Conservation (phyloP, 257 asterid genomes). For the Nicotiana tomentosiformis region DNA sequence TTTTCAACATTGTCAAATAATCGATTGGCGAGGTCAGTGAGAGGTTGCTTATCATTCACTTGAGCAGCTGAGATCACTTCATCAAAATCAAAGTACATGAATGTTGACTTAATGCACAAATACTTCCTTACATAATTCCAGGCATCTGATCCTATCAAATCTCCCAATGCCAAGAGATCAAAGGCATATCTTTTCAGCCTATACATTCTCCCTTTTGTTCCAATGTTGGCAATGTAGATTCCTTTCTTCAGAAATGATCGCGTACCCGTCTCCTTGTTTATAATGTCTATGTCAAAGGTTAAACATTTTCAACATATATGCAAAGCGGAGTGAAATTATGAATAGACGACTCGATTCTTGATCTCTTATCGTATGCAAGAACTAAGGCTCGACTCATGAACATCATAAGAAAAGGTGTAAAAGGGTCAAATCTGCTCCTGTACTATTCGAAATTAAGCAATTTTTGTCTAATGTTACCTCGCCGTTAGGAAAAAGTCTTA, state of each 20-base stretch:
- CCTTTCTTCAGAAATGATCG: constrained; percentile 49
- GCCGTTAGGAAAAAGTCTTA: no score
- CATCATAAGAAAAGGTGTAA: no score
- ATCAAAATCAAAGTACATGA: constrained; percentile 77
- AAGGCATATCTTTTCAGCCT: constrained; percentile 70
- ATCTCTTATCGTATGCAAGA: no score
- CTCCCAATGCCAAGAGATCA: constrained; percentile 75
- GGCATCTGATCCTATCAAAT: constrained; percentile 62
- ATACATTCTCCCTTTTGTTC: constrained; percentile 53
- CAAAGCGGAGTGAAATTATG: background rate
- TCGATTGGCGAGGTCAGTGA: constrained; percentile 66
- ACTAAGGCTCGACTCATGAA: no score
- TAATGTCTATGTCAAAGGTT: constrained; percentile 35
- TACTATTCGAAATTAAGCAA: no score
- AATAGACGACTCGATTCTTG: background rate
- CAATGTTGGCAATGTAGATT: constrained; percentile 57
- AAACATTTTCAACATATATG: background rate
- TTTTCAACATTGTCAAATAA: constrained; percentile 65
- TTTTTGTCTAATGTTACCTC: no score
- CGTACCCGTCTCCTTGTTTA: constrained; percentile 64
- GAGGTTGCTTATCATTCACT: constrained; percentile 42
- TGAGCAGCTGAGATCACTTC: constrained; percentile 61
- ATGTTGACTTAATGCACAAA: constrained; percentile 54
- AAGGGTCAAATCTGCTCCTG: no score
- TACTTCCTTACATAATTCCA: constrained; percentile 66